phyloP scores from a whole-genome alignment of 345 rosid genomes.

The Hirschfeldia incana region DNA sequence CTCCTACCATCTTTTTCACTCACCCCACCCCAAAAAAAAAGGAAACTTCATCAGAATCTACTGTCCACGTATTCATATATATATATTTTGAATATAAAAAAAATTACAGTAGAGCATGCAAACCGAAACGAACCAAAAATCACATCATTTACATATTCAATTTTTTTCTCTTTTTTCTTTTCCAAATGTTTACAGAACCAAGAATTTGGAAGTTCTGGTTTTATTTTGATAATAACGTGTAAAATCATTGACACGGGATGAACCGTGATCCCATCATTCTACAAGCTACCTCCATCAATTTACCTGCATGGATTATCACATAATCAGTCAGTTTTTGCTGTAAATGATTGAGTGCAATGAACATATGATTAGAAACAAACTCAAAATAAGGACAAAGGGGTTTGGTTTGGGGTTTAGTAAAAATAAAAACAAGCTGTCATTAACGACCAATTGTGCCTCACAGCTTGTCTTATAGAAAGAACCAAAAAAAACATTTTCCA shows the following conservation, averaged over 20 bases:
- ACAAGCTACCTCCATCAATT: constrained; percentile 87
- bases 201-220: constrained; percentile 21
- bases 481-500: background rate
- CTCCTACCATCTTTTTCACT: constrained; percentile 9
- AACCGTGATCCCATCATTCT: constrained; percentile 64
- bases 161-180: background rate
- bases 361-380: background rate
- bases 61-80: constrained; percentile 32
- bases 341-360: constrained; percentile 8
- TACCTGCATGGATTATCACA: constrained; percentile 53
- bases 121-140: constrained; percentile 39
- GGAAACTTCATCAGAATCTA: constrained; percentile 25
- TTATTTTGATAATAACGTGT: constrained; percentile 27
- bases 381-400: constrained; percentile 9
- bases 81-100: constrained; percentile 13
- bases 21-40: background rate
- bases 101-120: constrained; percentile 28
- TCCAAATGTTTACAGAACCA: constrained; percentile 42
- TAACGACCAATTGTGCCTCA: constrained; percentile 46
- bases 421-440: constrained; percentile 35
- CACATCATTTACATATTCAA: constrained; percentile 42
- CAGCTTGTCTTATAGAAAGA: constrained; percentile 44
- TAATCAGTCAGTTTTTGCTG: background rate
- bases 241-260: constrained; percentile 60
- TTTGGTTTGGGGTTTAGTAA: constrained; percentile 32